Conservation (phyloP, 106 monocot species). For the Allium sativum region DNA sequence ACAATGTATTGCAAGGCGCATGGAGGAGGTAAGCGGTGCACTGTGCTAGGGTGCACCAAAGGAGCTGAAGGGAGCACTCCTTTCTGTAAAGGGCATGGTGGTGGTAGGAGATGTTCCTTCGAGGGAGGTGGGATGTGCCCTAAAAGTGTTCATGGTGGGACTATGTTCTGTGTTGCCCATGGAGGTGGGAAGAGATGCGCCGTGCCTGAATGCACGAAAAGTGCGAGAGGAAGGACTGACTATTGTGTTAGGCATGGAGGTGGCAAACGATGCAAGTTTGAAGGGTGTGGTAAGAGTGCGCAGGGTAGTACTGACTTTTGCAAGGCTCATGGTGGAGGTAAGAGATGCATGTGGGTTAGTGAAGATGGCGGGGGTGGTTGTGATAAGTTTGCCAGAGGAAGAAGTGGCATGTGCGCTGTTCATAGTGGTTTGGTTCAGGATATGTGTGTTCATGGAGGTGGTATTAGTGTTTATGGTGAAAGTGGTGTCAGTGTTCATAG, state of each 20-base stretch:
- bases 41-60: slow-evolving; percentile 25
- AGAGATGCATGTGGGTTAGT: slow-evolving; percentile 35
- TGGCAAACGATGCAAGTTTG: slow-evolving; percentile 33
- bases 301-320: slow-evolving; percentile 49
- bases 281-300: slow-evolving; percentile 40
- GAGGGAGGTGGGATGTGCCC: slow-evolving; percentile 36
- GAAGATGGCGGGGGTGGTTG: slow-evolving; percentile 30
- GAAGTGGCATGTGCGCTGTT: slow-evolving; percentile 35
- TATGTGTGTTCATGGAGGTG: slow-evolving; percentile 42
- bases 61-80: slow-evolving; percentile 53
- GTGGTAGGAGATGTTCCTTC: slow-evolving; percentile 41
- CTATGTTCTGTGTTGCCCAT: slow-evolving; percentile 42
- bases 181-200: slow-evolving; percentile 59
- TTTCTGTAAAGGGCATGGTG: slow-evolving; percentile 43
- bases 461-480: not conserved
- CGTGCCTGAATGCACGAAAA: slow-evolving; percentile 33
- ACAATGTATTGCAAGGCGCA: slow-evolving; percentile 46
- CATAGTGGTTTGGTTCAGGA: slow-evolving; percentile 48
- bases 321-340: slow-evolving; percentile 49
- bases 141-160: slow-evolving; percentile 51
- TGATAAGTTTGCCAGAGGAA: slow-evolving; percentile 47
- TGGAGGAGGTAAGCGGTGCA: slow-evolving; percentile 51
- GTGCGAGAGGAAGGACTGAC: slow-evolving; percentile 36
- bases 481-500: too few species aligned
- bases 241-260: slow-evolving; percentile 43